These are phyloP conservation scores for Scortechinia acanthostroma DNA, from an alignment of 2,329 filamentous ascomycete species.

Conservation along the genomic window DNA sequence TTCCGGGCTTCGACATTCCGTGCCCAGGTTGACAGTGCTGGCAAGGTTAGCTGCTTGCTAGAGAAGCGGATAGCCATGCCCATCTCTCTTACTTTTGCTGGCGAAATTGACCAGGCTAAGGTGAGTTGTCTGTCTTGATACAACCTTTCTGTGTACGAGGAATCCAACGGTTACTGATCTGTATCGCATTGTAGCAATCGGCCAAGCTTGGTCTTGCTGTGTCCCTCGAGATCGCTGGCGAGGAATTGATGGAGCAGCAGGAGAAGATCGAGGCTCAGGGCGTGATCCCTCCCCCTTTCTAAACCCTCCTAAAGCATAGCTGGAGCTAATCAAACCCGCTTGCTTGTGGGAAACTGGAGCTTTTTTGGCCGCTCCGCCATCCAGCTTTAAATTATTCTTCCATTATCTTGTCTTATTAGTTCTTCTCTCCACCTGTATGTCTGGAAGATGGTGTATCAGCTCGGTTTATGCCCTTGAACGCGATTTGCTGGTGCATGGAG, in stretches of 20 bases:
- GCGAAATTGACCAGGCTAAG: constrained; percentile 71
- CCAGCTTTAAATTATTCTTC: neutral
- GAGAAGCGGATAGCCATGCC: constrained; percentile 71
- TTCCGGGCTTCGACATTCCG: constrained; percentile 67
- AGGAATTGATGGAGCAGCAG: constrained; percentile 60
- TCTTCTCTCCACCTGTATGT: neutral
- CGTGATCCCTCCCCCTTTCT: constrained; percentile 1
- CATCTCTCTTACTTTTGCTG: constrained; percentile 66
- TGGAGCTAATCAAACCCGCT: neutral
- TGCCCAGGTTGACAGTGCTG: constrained; percentile 67
- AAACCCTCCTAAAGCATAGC: neutral
- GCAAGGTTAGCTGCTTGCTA: constrained; percentile 65
- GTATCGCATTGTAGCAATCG: constrained; percentile 41
- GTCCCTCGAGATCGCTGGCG: constrained; percentile 57
- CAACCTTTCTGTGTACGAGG: neutral
- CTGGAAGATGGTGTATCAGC: neutral
- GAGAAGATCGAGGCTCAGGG: constrained; percentile 20
- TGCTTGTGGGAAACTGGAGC: neutral
- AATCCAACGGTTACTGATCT: constrained; percentile 4
- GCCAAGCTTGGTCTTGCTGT: constrained; percentile 70
- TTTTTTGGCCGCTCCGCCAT: neutral
- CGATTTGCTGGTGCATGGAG: neutral
- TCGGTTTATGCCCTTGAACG: neutral
- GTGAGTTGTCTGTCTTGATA: constrained; percentile 31
- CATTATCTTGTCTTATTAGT: neutral